Evolutionary conservation across 2,329 filamentous ascomycete species (phyloP), one percentile per base, ranked within the genome.

Genomic region (Trichoderma atroviride): DNA sequence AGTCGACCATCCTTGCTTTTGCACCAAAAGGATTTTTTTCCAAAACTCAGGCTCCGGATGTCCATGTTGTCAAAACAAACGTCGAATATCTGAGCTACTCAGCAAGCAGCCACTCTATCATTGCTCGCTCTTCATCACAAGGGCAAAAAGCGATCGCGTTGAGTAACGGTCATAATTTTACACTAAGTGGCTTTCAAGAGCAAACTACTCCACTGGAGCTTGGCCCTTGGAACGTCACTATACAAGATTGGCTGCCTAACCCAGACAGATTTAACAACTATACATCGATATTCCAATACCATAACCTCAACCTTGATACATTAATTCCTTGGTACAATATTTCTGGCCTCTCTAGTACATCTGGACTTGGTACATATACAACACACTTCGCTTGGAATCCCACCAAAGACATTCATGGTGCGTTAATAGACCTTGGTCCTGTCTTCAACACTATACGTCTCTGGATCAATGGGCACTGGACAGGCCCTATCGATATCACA

Each of bases 211-310:
- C 33, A 4, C 22, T 9, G 9, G 33, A 55, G 22, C 50, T 64
- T 43, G 61, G 61, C 31, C 61, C 61, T 22, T 64, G 61, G 61
- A 31, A 55, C 56, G 50, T 64, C 33, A 56, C 16, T 11, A 56
- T 64, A 11, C 61, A 64, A 13, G 61, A 64, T 31, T 64, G 61
- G 61, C 61, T 64, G 22, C 61, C 61, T 22, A 64, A 64, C 10
- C 50, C 61, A 14, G 50, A 64, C 33, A 55, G 19, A n/a, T 64
- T 55, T 10, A 33, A 56, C 61, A 64, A 64, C 19, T 64, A 64
- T 40, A 56, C 61, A 11, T 64, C 61, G 3, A 9, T 55, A 10
- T 64, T 43, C n/a, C 61, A 31, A 40, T 64, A 64, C 19, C 61
- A 64, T 33, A 43, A 14, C 14, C 52, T 64, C 6, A 7, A 19